These are phyloP conservation scores for Neurospora crassa DNA, from an alignment of 2,329 filamentous ascomycete species.

Conservation along the genomic window DNA sequence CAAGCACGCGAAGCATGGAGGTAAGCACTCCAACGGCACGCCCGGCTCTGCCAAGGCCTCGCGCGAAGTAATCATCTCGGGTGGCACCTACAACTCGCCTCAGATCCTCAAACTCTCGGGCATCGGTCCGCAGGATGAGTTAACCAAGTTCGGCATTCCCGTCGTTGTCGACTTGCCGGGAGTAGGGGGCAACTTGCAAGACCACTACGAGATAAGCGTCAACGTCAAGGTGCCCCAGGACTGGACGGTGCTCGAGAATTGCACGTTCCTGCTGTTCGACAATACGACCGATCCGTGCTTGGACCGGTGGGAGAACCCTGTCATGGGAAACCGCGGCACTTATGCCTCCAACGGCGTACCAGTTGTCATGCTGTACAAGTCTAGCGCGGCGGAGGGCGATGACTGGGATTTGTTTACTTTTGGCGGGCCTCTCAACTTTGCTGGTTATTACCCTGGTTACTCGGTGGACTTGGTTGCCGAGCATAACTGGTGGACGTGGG, in stretches of 20 bases:
- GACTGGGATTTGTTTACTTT: constrained; percentile 28
- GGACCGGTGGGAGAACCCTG: constrained; percentile 19
- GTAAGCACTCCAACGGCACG: constrained; percentile 2
- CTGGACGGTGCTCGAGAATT: constrained; percentile 11
- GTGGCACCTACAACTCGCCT: constrained; percentile 40
- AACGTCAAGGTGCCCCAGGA: constrained; percentile 9
- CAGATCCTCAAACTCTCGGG: constrained; percentile 44
- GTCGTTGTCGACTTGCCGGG: constrained; percentile 36
- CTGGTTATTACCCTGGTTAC: constrained; percentile 31
- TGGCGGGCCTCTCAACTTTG: constrained; percentile 29
- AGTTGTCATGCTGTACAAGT: constrained; percentile 19
- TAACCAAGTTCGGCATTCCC: constrained; percentile 34
- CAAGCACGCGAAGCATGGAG: too few species aligned
- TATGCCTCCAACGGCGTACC: constrained; percentile 17
- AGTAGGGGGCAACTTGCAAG: constrained; percentile 42
- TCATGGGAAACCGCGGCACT: constrained; percentile 32
- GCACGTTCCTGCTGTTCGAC: constrained; percentile 19
- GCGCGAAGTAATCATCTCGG: constrained; percentile 40
- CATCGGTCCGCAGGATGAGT: constrained; percentile 32
- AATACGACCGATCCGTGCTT: constrained; percentile 23
- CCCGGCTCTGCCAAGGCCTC: constrained; percentile 16
- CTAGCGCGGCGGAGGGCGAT: constrained; percentile 16
- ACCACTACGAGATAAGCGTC: constrained; percentile 32
- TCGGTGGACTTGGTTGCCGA: constrained; percentile 19
- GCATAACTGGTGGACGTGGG: constrained; percentile 33